phyloP scores from a whole-genome alignment of 1,284 basidiomycete genomes.

The Pyrrhoderma noxium region DNA sequence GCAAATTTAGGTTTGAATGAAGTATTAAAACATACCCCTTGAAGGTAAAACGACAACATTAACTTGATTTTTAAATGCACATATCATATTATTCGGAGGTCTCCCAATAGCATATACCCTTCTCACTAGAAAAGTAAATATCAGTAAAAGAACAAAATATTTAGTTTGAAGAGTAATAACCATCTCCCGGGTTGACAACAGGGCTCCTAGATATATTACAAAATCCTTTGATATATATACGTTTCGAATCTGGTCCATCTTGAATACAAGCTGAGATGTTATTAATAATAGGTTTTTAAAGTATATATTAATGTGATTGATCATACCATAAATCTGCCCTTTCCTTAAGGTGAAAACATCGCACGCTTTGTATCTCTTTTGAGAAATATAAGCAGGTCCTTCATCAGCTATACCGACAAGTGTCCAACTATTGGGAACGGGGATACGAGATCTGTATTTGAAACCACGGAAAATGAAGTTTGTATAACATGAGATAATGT shows the following conservation, averaged over 20 bases:
- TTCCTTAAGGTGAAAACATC: slow-evolving; percentile 47
- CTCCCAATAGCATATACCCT: slow-evolving; percentile 63
- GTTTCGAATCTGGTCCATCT: slow-evolving; percentile 35
- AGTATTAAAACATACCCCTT: slow-evolving; percentile 36
- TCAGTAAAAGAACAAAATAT: background rate
- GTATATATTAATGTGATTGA: too few relatives aligned
- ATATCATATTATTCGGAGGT: slow-evolving; percentile 41
- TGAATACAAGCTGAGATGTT: slow-evolving; percentile 46
- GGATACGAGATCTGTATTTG: slow-evolving; percentile 52
- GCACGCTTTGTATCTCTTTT: slow-evolving; percentile 30
- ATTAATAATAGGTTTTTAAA: too few relatives aligned
- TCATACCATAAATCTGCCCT: slow-evolving; percentile 55
- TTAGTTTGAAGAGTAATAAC: slow-evolving; percentile 33
- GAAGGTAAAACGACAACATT: slow-evolving; percentile 72
- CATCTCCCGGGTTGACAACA: slow-evolving; percentile 65
- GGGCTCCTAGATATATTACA: slow-evolving; percentile 63
- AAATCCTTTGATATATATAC: slow-evolving; percentile 45
- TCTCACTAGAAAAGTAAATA: slow-evolving; percentile 40
- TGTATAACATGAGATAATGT: slow-evolving; percentile 45
- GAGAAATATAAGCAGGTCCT: slow-evolving; percentile 51
- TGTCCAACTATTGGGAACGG: slow-evolving; percentile 55
- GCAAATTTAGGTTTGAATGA: background rate
- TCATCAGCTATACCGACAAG: slow-evolving; percentile 78
- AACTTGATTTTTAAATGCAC: slow-evolving; percentile 53
- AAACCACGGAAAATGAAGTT: slow-evolving; percentile 59